Evolutionary conservation across 1,284 basidiomycete species (phyloP), one percentile per base, ranked within the genome.

Genomic region (Omphalotus olearius): DNA sequence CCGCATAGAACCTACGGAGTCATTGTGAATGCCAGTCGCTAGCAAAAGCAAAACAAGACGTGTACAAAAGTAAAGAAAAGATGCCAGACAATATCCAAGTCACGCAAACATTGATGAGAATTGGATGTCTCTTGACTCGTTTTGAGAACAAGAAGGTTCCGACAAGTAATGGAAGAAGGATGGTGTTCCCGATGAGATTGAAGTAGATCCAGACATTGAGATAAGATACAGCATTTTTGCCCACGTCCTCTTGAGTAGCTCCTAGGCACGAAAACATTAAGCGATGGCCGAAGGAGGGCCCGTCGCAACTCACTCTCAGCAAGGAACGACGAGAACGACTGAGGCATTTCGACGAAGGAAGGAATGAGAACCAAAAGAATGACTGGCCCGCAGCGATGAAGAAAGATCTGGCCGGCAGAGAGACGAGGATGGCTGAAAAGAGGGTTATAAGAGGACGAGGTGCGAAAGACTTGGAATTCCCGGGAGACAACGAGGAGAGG

Each of bases 31-130:
- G 16, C 48, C 16, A 39, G 37, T 37, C 7, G 48, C 5, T 14
- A 41, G 17, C n/a, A 45, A 42, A 9, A 35, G 16, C 7, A 20
- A 16, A 3, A 43, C 7, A 33, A 28, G 26, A 28, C 30, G 60
- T 68, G 58, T 51, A 70, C 57, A 78, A 66, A 56, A 79, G 64
- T 47, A 72, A 63, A 17, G 72, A 72, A 37, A 72, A 69, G 11
- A 71, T 61, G 1, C 72, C 73, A 4, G 67, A 72, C 53, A 78
- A 64, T 38, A 76, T 68, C 68, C 71, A 70, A 18, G 68, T 73
- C 13, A 77, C 65, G 51, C 73, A 73, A 7, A 79, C 63, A 45
- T 73, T 74, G 36, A 69, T 62, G 35, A 75, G 58, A 9, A 63
- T 65, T 2, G 64, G 63, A 55, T 69, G 68, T 41, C 67, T 64